Evolutionary conservation across 1,139 yeast species (phyloP), one percentile per base, ranked within the genome.

Genomic region (Pichia norvegensis): DNA sequence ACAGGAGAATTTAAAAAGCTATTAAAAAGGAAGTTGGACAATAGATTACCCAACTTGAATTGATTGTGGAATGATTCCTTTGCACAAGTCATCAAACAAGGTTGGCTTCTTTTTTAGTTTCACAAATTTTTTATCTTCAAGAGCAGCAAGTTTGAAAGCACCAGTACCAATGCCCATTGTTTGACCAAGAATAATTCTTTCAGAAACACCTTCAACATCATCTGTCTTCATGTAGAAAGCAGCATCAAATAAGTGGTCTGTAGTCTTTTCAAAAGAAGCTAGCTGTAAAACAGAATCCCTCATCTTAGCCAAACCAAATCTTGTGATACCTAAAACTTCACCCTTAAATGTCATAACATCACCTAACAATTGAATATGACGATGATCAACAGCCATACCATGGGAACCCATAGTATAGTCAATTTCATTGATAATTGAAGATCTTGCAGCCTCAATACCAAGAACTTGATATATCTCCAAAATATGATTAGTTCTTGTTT

Each of bases 311-410:
- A 94, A 74, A 56, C 99, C 99, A 60, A 94, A 94, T 67, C 99
- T 78, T 4, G 99, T 94, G 62, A 94, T 94, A 66, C 99, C 98
- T 58, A 94, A 74, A 8, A 94, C 95, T 63, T 94, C 98, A 50
- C 99, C 99, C 69, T 92, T 94, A 66, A 87, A 94, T 0, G 97
- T 87, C 99, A 94, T 94, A 47, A 94, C 98, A 65, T 94, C 99
- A 53, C 98, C 98, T 53, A 94, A 70, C 44, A 94, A 71, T 69
- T 92, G 98, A 64, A 94, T 88, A 68, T 94, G 99, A 73, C 99
- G 95, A 52, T 98, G 98, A 72, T 94, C 99, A 48, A 94, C 97
- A 65, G 95, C 86, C 98, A 94, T 94, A 67, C 98, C 98, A 73
- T 94, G 98, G 66, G 88, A 87, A 66, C 95, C 82, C 99, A 94